Evolutionary conservation across 1,284 basidiomycete genomes (phyloP), one percentile per base, ranked within the genome.

Genomic region (Rhodotorula sp.): DNA sequence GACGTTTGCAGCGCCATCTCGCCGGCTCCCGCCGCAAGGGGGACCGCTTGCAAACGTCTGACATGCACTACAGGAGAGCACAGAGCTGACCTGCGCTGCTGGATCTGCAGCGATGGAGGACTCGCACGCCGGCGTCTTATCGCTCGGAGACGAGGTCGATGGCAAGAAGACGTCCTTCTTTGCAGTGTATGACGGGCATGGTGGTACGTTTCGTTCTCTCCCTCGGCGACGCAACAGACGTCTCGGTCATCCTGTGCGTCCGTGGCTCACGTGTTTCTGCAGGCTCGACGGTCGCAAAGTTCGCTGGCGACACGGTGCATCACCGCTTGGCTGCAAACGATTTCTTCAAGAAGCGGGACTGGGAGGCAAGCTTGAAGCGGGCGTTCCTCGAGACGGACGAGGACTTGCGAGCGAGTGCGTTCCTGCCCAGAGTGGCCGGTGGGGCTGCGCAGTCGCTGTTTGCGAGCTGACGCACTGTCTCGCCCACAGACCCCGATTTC

Each of bases 111-210:
- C 90, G 78, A 99, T 99, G 97, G 97, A 99, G 84, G 97, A 99
- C 81, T 89, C 96, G 4, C 97, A 99, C 82, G 86, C 93, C n/a
- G 87, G 89, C 63, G 84, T 93, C 45, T 84, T 98, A 54, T 80
- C 80, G 57, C 80, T 85, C 46, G 77, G 75, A 44, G 84, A 87
- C 71, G 82, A 91, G 67, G 88, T 88, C 67, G 84, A 82, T 34
- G 85, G 85, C 23, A 90, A 90, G 80, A 78, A 75, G 64, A 77
- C 77, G n/a, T 83, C 84, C 1, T 96, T 98, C 83, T 97, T 98
- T 79, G 96, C 91, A 50, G 95, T 99, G 2, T 99, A 97, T 80
- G 97, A 99, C 82, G 97, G 97, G 34, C 97, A 99, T 80, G 97
- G 97, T 73, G 97, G 93, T 94, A 80, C 75, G 90, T 82, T 49